phyloP scores from a whole-genome alignment of 305 asterid genomes.

The Withania somnifera region DNA sequence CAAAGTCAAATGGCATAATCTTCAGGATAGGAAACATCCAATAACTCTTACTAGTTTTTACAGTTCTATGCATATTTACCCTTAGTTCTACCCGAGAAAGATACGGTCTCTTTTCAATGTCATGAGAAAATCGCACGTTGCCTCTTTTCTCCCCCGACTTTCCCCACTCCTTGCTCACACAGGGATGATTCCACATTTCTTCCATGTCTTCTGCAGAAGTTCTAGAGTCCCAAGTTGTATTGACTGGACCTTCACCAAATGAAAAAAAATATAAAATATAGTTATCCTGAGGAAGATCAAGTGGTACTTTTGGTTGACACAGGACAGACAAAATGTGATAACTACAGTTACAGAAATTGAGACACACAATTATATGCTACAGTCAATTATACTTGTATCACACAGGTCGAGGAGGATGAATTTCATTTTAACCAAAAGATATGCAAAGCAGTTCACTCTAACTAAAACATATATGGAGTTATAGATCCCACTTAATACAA shows the following conservation, averaged over 20 bases:
- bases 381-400: background rate
- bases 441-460: background rate
- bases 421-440: background rate
- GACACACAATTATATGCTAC: background rate
- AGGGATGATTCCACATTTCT: slow-evolving; percentile 64
- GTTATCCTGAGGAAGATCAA: background rate
- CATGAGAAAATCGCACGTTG: slow-evolving; percentile 68
- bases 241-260: slow-evolving; percentile 22
- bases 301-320: background rate
- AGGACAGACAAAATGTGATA: background rate
- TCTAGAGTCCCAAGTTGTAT: slow-evolving; percentile 79
- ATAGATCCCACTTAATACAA: background rate
- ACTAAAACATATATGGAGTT: background rate
- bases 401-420: background rate
- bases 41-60: background rate
- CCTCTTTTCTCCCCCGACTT: slow-evolving; percentile 71
- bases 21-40: background rate
- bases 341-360: background rate
- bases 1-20: background rate
- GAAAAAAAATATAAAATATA: background rate
- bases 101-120: slow-evolving; percentile 58
- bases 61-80: slow-evolving; percentile 31
- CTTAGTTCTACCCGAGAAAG: slow-evolving; percentile 70
- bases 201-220: slow-evolving; percentile 77
- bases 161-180: slow-evolving; percentile 69